Base-by-base conservation (phyloP, 2,329 filamentous ascomycete species). In the Westerdykella sp. region DNA sequence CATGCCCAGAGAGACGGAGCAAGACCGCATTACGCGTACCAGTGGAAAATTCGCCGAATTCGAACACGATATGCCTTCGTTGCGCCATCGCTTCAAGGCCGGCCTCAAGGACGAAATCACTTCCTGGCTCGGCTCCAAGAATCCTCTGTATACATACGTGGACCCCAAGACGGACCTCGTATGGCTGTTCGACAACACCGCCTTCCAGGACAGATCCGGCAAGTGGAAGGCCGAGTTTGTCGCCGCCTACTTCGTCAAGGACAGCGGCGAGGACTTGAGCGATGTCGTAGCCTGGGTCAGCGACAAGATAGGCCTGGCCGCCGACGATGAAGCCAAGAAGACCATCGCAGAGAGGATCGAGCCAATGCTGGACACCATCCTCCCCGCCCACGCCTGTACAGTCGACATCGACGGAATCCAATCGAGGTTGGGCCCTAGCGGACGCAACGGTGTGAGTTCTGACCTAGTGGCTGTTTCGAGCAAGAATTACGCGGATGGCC, bases 181-280 rank as follows among this genome's bases (percentile, higher is more conserved):
- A 34, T 96, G 91, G 91, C 72, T 96, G 6, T 73, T 96, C 38
- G 89, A 97, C 70, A 95, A 93, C 59, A 91, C 86, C 2, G 90
- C 89, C 4, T 91, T 84, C 63, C 79, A 80, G 47, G 64, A 60
- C 62, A 48, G 46, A 50, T 36, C 63, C 68, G 71, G 69, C 46
- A 55, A 57, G 14, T 96, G 89, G 88, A 76, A 86, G 57, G 85
- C 85, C 21, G 87, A 96, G 61, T 89, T 90, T 48, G 81, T 95
- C 0, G 80, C 85, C 2, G 87, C 85, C 36, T 86, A 88, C 44
- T 95, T 96, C 55, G 79, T 84, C 50, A 81, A 81, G 57, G 73
- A 86, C 54, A 79, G 82, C 5, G 83, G 84, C 34, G 77, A 78
- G 47, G 77, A 81, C 47, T 68, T 89, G 1, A 77, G 84, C 34